Evolutionary conservation across 768 basidiomycete genomes (phyloP).

Genomic region (Mrakia blollopis): DNA sequence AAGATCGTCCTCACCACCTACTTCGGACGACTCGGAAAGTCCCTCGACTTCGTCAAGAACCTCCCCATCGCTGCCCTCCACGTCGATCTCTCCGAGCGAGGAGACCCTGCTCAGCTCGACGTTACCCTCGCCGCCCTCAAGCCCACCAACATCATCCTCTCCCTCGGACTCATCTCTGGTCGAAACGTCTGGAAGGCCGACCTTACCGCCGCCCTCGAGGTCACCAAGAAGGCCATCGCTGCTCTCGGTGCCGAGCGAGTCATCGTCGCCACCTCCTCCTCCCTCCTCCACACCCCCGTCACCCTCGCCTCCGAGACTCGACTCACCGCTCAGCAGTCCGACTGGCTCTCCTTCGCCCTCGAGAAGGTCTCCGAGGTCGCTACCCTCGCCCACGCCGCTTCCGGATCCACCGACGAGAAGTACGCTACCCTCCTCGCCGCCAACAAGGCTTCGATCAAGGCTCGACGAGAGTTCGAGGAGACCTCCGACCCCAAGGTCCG

Average conservation of each 20-base stretch:
- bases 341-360: constrained; percentile 97
- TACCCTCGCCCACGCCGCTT: constrained; percentile 74
- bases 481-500: constrained; percentile 91
- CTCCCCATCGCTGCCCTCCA: constrained; percentile 91
- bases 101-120: constrained; percentile 79
- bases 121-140: constrained; percentile 76
- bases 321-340: constrained; percentile 79
- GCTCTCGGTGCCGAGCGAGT: constrained; percentile 75
- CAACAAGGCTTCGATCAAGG: constrained; percentile 83
- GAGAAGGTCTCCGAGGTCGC: constrained; percentile 94
- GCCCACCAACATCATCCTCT: constrained; percentile 70
- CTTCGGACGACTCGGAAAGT: constrained; percentile 91
- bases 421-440: constrained; percentile 72
- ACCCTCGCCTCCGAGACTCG: constrained; percentile 88
- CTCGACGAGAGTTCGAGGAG: constrained; percentile 89
- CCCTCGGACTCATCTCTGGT: constrained; percentile 92
- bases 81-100: constrained; percentile 80
- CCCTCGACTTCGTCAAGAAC: constrained; percentile 79
- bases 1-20: constrained; percentile 93
- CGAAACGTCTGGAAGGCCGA: constrained; percentile 99
- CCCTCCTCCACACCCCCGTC: constrained; percentile 96
- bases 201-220: constrained; percentile 72
- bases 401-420: constrained; percentile 68
- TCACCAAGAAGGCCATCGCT: constrained; percentile 76
- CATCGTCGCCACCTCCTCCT: constrained; percentile 91